Evolutionary conservation across 2,329 filamentous ascomycete species (phyloP).

Genomic region (Fusarium fracticaudum): DNA sequence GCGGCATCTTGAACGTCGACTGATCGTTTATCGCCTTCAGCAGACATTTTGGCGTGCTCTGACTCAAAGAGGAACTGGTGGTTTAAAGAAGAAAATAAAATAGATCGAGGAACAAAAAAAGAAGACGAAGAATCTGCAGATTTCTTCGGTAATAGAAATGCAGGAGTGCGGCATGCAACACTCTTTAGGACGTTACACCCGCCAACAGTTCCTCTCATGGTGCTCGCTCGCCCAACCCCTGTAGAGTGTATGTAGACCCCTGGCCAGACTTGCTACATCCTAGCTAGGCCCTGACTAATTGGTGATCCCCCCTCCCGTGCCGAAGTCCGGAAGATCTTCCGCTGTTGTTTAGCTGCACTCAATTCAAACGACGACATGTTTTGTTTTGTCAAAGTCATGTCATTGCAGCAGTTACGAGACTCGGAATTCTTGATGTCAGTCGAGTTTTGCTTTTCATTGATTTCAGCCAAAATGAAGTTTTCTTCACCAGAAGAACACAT

Average conservation of each 20-base stretch:
- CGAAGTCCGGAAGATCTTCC: background rate
- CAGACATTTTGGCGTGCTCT: constrained; percentile 15
- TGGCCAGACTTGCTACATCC: background rate
- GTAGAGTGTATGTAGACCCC: background rate
- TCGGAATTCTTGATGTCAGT: background rate
- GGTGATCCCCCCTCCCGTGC: background rate
- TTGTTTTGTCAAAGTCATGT: background rate
- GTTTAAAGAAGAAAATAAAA: background rate
- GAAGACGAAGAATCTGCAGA: background rate
- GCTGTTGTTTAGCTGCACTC: background rate
- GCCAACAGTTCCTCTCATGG: background rate
- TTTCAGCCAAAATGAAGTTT: background rate
- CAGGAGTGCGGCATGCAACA: constrained; percentile 10
- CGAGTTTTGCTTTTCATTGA: background rate
- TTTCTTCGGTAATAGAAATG: constrained; percentile 16
- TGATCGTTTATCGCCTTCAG: constrained; percentile 15
- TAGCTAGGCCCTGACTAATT: background rate
- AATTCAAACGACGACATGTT: background rate
- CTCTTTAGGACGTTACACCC: background rate
- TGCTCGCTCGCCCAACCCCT: background rate
- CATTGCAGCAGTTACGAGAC: background rate
- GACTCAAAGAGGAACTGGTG: too few relatives aligned
- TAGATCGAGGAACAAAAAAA: background rate
- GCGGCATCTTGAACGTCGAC: background rate
- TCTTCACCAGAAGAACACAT: background rate